Conservation (phyloP, 495 filamentous ascomycete genomes). For the Penicillium crystallinum region DNA sequence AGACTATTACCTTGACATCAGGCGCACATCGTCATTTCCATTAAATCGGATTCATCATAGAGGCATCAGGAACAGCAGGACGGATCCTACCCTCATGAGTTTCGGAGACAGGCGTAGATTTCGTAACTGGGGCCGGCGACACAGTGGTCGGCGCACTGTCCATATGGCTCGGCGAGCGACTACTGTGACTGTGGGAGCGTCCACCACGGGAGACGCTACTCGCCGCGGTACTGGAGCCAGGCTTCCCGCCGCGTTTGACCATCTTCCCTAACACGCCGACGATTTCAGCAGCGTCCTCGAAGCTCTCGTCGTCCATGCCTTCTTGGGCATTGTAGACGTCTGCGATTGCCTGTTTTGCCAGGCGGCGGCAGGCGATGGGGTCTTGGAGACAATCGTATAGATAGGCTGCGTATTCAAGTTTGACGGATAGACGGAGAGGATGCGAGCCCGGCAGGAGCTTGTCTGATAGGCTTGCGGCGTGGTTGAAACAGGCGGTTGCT, state of each 20-base stretch:
- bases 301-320: constrained; percentile 88
- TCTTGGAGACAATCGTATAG: constrained; percentile 92
- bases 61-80: constrained; percentile 32
- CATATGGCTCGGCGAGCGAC: constrained; percentile 25
- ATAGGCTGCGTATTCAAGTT: constrained; percentile 92
- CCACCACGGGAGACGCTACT: constrained; percentile 23
- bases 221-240: constrained; percentile 28
- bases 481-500: constrained; percentile 73
- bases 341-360: constrained; percentile 78
- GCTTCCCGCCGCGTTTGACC: constrained; percentile 60
- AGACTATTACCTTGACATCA: constrained; percentile 11
- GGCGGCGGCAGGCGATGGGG: constrained; percentile 58
- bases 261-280: constrained; percentile 70
- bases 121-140: constrained; percentile 22
- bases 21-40: constrained; percentile 1
- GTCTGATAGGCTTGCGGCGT: constrained; percentile 70
- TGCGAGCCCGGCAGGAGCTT: constrained; percentile 76
- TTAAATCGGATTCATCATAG: constrained; percentile 43
- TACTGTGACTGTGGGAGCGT: constrained; percentile 31
- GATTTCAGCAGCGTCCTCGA: constrained; percentile 70
- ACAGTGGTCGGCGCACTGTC: constrained; percentile 24
- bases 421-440: constrained; percentile 83
- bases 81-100: constrained; percentile 4
- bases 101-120: constrained; percentile 13
- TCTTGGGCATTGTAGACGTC: constrained; percentile 89